A percentile compares a stretch with the other conserved stretches of the same genome.
Evolutionary conservation across 1,139 yeast genomes (phyloP).

Genomic region (Magnusiomyces paraingens): DNA sequence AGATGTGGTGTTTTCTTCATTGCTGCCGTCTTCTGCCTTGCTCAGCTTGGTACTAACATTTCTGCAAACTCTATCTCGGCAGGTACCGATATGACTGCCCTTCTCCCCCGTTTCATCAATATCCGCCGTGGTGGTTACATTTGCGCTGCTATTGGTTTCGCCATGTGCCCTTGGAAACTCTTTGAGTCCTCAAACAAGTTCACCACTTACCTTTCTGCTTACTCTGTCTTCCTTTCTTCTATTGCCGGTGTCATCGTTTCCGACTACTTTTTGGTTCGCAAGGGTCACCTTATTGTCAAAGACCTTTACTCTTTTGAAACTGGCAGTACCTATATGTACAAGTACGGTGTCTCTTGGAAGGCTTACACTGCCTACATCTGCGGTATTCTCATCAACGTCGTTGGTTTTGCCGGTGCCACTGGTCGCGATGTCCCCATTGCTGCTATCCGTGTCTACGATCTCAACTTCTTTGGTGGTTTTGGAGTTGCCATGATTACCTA

Average conservation of each 20-base stretch:
- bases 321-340: constrained; percentile 52
- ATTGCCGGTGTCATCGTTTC: constrained; percentile 78
- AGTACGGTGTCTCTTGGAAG: constrained; percentile 73
- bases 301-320: constrained; percentile 52
- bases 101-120: constrained; percentile 70
- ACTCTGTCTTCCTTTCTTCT: constrained; percentile 78
- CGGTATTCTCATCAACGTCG: constrained; percentile 67
- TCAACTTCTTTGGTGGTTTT: constrained; percentile 75
- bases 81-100: constrained; percentile 85
- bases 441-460: constrained; percentile 62
- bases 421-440: constrained; percentile 70
- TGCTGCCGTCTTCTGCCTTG: constrained; percentile 69
- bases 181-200: constrained; percentile 67
- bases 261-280: constrained; percentile 65
- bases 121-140: constrained; percentile 78
- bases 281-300: constrained; percentile 59
- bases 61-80: constrained; percentile 86
- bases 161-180: constrained; percentile 86
- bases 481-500: constrained; percentile 49
- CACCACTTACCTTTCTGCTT: constrained; percentile 79
- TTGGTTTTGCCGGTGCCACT: constrained; percentile 81
- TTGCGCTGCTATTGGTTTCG: constrained; percentile 71
- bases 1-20: constrained; percentile 85
- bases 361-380: constrained; percentile 32
- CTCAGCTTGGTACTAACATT: constrained; percentile 88